Conservation (phyloP, 805 yeast genomes). For the Pachysolen tannophilus region DNA sequence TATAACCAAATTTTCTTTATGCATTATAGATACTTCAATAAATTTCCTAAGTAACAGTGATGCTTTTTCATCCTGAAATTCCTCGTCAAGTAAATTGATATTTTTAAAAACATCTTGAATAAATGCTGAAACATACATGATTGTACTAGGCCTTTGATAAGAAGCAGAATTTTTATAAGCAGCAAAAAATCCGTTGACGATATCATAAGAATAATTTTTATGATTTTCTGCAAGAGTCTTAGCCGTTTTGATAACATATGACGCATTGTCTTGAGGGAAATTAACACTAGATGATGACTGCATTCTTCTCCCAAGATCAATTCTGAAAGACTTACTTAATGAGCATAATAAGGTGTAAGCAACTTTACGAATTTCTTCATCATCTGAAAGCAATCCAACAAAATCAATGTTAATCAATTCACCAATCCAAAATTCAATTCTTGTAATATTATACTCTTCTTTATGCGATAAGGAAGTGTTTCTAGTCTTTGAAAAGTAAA, state of each 20-base stretch:
- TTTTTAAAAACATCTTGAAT: constrained; percentile 52
- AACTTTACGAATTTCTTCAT: constrained; percentile 51
- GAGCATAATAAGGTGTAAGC: constrained; percentile 59
- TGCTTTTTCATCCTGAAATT: constrained; percentile 31
- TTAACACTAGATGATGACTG: constrained; percentile 50
- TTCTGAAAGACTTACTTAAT: constrained; percentile 47
- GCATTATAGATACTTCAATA: constrained; percentile 47
- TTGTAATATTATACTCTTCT: constrained; percentile 17
- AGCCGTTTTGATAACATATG: constrained; percentile 52
- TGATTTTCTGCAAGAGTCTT: constrained; percentile 44
- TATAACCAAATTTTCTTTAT: constrained; percentile 38
- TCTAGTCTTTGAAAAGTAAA: constrained; percentile 55
- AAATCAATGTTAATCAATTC: constrained; percentile 56
- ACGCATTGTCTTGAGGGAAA: constrained; percentile 60
- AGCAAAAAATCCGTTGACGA: constrained; percentile 40
- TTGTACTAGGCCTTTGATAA: constrained; percentile 31
- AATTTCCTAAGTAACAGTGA: constrained; percentile 55
- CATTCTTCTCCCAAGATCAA: constrained; percentile 51
- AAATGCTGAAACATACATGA: constrained; percentile 65
- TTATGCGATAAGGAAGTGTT: constrained; percentile 11
- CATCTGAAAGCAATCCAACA: constrained; percentile 56
- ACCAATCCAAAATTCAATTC: constrained; percentile 36
- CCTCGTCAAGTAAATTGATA: constrained; percentile 39
- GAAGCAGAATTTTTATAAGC: constrained; percentile 35
- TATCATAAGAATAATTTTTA: constrained; percentile 55